Conservation (phyloP, 1,139 yeast genomes). For the Pichia inconspicua region DNA sequence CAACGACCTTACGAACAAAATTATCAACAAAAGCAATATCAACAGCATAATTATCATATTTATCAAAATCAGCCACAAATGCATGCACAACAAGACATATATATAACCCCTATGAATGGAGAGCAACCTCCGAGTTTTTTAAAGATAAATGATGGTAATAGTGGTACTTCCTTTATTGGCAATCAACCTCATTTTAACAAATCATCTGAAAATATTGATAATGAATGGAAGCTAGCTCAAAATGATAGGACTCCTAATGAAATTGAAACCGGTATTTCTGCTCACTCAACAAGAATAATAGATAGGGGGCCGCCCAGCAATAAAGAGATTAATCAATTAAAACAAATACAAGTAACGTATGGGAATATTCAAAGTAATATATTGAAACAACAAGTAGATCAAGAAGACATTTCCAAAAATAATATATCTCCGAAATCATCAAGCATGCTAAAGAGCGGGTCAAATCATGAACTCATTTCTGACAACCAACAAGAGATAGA, state of each 20-base stretch:
- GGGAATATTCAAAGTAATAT: slow-evolving; percentile 22
- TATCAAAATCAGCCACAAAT: slow-evolving; percentile 1
- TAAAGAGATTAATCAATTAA: slow-evolving; percentile 22
- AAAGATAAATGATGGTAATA: not conserved
- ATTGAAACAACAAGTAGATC: slow-evolving; percentile 15
- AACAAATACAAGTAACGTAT: slow-evolving; percentile 26
- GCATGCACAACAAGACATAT: not conserved
- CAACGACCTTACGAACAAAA: slow-evolving; percentile 9
- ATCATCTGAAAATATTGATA: not conserved
- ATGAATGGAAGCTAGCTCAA: slow-evolving; percentile 13
- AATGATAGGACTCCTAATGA: not conserved
- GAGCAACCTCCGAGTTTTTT: not conserved
- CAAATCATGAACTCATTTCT: not conserved
- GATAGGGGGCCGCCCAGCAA: slow-evolving; percentile 17
- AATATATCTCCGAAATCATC: not conserved
- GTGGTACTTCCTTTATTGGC: not conserved
- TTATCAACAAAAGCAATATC: slow-evolving; percentile 12
- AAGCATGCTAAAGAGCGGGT: not conserved
- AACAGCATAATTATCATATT: slow-evolving; percentile 8
- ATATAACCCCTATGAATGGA: not conserved
- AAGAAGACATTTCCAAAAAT: slow-evolving; percentile 7
- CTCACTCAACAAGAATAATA: slow-evolving; percentile 20
- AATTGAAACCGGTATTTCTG: slow-evolving; percentile 16
- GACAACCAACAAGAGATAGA: not conserved
- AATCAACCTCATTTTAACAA: not conserved